Conservation (phyloP, 202 grass and related monocot species). For the Saccharum hybrid region DNA sequence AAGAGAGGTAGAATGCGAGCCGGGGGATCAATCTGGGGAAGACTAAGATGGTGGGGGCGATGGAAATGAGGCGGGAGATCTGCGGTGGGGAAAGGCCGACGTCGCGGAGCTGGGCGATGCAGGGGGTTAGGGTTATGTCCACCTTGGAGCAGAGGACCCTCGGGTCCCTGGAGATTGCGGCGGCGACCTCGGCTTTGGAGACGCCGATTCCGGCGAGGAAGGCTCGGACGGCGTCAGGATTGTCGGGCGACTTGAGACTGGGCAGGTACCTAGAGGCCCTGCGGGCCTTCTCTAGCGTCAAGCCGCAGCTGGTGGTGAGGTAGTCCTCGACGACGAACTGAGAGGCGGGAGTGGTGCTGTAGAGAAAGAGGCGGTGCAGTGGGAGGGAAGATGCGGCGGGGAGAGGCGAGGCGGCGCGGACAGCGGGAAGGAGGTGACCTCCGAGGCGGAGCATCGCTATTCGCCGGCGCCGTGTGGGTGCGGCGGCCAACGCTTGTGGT, state of each 20-base stretch:
- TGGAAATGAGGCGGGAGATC: background rate
- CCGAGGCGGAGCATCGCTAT: no score
- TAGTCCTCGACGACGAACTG: no score
- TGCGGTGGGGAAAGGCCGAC: conserved; percentile 27
- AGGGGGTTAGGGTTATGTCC: conserved; percentile 32
- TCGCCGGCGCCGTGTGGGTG: no score
- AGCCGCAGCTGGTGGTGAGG: no score
- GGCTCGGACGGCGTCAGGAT: background rate
- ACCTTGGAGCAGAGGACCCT: background rate
- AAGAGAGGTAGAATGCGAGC: conserved; percentile 31
- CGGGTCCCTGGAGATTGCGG: background rate
- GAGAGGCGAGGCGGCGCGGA: no score
- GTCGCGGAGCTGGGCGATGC: background rate
- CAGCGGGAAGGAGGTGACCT: no score
- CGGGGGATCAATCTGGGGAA: fast-evolving
- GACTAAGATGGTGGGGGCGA: fast-evolving
- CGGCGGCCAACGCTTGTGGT: no score
- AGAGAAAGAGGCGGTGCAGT: no score
- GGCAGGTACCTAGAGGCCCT: no score
- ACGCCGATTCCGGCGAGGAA: background rate
- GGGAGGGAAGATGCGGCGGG: no score
- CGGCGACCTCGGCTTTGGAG: background rate
- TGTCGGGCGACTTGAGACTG: background rate
- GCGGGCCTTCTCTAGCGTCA: no score
- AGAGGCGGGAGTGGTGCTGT: no score